Percentiles rank a stretch among this genome's conserved stretches.
These are phyloP conservation scores for Edaphochlamys debaryana DNA, from an alignment of 139 green algal genomes.

Conservation along the genomic window DNA sequence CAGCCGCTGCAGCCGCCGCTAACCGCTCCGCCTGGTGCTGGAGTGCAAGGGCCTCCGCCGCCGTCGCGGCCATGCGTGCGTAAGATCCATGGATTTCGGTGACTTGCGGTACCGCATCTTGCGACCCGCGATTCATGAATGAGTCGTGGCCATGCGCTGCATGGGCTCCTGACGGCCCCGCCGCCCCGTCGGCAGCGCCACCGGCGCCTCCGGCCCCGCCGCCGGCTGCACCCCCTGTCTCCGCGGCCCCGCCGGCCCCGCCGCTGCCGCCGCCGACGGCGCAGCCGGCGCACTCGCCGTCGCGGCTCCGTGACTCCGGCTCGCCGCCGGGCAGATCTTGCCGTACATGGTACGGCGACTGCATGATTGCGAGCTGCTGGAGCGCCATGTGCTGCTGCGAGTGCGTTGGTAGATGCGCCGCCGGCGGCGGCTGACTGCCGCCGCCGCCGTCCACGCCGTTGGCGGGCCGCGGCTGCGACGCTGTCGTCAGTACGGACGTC, in stretches of 20 bases:
- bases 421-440: no score
- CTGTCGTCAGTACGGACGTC: conserved; percentile 25
- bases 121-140: no score
- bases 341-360: neutral
- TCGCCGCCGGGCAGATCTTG: neutral
- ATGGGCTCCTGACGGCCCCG: neutral
- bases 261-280: neutral
- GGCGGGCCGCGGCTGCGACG: conserved; percentile 10
- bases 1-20: neutral
- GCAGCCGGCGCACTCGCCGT: neutral
- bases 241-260: no score
- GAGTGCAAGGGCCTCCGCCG: conserved; percentile 20
- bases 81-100: conserved; percentile 52
- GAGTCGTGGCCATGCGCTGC: no score
- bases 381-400: neutral
- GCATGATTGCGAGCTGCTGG: neutral
- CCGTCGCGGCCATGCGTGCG: conserved; percentile 35
- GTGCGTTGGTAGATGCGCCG: no score
- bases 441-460: neutral
- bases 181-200: neutral
- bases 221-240: neutral
- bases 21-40: neutral
- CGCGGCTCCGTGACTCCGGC: neutral
- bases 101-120: conserved; percentile 44
- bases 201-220: neutral